Evolutionary conservation across 805 yeast genomes (phyloP).

Genomic region (Teunomyces kruisii): DNA sequence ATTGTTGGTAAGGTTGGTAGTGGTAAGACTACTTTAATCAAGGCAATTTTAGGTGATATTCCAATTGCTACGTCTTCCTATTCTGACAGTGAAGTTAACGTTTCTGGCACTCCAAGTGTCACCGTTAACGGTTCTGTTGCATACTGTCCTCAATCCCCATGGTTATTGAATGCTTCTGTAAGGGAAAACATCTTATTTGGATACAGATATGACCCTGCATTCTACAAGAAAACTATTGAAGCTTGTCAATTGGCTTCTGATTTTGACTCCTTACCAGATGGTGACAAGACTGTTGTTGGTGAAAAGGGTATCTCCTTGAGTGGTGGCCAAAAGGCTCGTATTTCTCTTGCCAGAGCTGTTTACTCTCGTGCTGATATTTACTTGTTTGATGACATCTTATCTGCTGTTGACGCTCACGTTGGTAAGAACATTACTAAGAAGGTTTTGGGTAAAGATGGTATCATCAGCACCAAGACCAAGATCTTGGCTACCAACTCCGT

Average conservation of each 20-base stretch:
- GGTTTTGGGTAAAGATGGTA: constrained; percentile 32
- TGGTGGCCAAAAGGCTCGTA: constrained; percentile 45
- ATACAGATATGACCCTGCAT: constrained; percentile 26
- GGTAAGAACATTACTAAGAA: constrained; percentile 33
- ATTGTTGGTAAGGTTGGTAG: constrained; percentile 43
- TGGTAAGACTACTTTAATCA: constrained; percentile 39
- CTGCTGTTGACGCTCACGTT: constrained; percentile 46
- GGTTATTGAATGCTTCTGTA: constrained; percentile 42
- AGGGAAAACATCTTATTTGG: constrained; percentile 43
- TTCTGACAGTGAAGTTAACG: constrained; percentile 6
- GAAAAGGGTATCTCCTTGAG: constrained; percentile 43
- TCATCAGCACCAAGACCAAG: constrained; percentile 33
- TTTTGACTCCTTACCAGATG: constrained; percentile 37
- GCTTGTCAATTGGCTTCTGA: constrained; percentile 40
- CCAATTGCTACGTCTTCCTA: constrained; percentile 9
- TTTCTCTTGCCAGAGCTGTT: constrained; percentile 43
- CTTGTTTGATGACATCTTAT: constrained; percentile 41
- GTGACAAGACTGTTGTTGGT: constrained; percentile 43
- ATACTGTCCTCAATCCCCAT: constrained; percentile 41
- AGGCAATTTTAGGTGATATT: constrained; percentile 35
- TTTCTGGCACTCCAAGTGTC: constrained; percentile 10
- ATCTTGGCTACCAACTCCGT: constrained; percentile 42
- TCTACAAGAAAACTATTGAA: constrained; percentile 30
- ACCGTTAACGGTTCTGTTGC: constrained; percentile 35
- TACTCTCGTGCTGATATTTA: constrained; percentile 41